phyloP scores from a whole-genome alignment of 768 basidiomycete genomes.

The Leccinum pellstonianum region DNA sequence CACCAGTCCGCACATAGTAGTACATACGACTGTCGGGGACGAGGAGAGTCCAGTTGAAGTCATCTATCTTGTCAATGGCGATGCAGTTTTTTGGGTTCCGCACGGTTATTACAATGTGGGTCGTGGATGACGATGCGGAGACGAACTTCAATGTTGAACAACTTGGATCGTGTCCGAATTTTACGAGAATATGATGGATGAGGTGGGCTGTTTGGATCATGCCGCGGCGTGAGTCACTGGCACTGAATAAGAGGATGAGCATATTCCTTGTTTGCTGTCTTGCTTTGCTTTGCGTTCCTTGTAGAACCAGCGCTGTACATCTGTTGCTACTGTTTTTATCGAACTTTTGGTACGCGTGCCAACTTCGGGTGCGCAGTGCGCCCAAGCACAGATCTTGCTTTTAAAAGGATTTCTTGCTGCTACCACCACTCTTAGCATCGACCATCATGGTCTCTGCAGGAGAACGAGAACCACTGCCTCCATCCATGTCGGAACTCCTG shows the following conservation, averaged over 20 bases:
- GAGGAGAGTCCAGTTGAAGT: no score
- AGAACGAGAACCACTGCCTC: slow-evolving; percentile 5
- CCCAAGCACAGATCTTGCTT: no score
- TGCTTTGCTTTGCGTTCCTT: background rate
- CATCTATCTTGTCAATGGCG: no score
- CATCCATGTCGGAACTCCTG: slow-evolving; percentile 4
- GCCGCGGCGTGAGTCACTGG: background rate
- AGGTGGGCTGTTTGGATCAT: background rate
- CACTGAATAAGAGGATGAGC: background rate
- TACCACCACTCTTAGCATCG: no score
- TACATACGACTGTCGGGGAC: no score
- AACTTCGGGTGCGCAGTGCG: no score
- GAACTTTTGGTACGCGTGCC: no score
- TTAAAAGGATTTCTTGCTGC: no score
- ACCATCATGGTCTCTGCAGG: background rate
- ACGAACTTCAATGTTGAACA: background rate
- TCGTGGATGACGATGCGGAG: background rate
- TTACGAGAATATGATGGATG: background rate
- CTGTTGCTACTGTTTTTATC: no score
- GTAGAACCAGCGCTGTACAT: no score
- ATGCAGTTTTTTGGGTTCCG: background rate
- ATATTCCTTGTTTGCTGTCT: background rate
- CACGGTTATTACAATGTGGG: background rate
- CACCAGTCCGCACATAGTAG: no score
- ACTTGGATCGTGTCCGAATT: background rate